A percentile compares a stretch with the other conserved stretches of the same genome.
phyloP scores from a whole-genome alignment of 176 grass and related monocot species.

The Phoenix dactylifera region DNA sequence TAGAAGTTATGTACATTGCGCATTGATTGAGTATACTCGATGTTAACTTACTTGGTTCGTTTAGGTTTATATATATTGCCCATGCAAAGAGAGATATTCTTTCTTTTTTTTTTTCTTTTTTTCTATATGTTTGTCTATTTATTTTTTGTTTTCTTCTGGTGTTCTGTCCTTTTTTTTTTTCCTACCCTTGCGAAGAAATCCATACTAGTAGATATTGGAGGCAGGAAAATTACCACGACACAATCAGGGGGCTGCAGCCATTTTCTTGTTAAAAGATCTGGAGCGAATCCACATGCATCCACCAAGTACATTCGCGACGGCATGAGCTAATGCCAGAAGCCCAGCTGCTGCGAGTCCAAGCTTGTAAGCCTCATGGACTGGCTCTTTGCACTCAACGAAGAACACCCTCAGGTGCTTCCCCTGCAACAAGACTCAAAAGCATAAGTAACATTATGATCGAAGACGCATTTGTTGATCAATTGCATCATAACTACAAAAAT shows the following conservation, averaged over 20 bases:
- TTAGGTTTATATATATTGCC: too few relatives aligned
- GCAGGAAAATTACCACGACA: constrained; percentile 48
- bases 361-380: constrained; percentile 68
- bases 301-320: constrained; percentile 54
- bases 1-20: too few relatives aligned
- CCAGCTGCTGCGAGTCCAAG: constrained; percentile 62
- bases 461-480: too few relatives aligned
- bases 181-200: background rate
- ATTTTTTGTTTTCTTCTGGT: too few relatives aligned
- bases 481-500: too few relatives aligned
- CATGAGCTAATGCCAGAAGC: constrained; percentile 58
- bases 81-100: too few relatives aligned
- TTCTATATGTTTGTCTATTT: too few relatives aligned
- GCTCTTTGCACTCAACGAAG: constrained; percentile 74
- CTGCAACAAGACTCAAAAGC: constrained; percentile 17
- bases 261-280: constrained; percentile 38
- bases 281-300: constrained; percentile 66
- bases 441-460: too few relatives aligned
- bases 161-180: too few relatives aligned
- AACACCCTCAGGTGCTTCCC: constrained; percentile 45
- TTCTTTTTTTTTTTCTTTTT: too few relatives aligned
- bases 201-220: background rate
- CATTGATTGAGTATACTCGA: too few relatives aligned
- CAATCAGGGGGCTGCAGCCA: constrained; percentile 44
- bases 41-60: too few relatives aligned